A percentile compares a stretch with the other conserved stretches of the same genome.
These are phyloP conservation scores for Cladochytrium replicatum DNA, from an alignment of 192 early-diverging fungal species.

Conservation along the genomic window DNA sequence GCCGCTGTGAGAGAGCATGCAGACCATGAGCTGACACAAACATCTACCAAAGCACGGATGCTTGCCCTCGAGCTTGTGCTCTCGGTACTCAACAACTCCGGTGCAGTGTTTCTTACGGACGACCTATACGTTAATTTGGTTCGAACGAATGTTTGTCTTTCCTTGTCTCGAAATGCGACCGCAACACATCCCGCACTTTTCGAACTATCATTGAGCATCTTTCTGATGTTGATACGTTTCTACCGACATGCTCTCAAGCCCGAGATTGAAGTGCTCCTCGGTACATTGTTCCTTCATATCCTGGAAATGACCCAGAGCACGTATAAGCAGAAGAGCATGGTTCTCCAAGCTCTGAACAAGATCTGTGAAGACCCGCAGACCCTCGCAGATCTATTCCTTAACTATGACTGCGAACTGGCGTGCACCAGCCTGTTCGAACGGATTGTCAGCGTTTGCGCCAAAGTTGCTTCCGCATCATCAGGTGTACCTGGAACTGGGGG, in stretches of 20 bases:
- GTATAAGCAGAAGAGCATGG: constrained; percentile 41
- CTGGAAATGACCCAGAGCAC: constrained; percentile 52
- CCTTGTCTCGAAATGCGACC: constrained; percentile 43
- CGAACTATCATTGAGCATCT: constrained; percentile 45
- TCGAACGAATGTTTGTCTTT: constrained; percentile 27
- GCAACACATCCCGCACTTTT: constrained; percentile 47
- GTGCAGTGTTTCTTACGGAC: constrained; percentile 35
- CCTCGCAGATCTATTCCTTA: constrained; percentile 47
- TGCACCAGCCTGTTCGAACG: constrained; percentile 42
- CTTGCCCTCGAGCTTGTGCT: constrained; percentile 49
- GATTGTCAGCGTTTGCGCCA: constrained; percentile 34
- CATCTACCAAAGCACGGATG: constrained; percentile 22
- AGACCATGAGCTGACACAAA: constrained; percentile 33
- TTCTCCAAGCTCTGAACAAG: constrained; percentile 44
- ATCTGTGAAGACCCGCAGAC: constrained; percentile 47
- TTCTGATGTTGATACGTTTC: constrained; percentile 39
- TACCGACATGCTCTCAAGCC: constrained; percentile 40
- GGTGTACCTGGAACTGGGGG: no score
- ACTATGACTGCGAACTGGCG: constrained; percentile 51
- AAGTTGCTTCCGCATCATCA: no score
- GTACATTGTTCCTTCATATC: constrained; percentile 48
- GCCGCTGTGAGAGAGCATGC: no score
- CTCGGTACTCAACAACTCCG: constrained; percentile 40
- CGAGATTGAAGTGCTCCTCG: constrained; percentile 51
- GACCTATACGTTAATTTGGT: constrained; percentile 31